Conservation (phyloP, 2,329 filamentous ascomycete species). For the Beauveria rudraprayagi region DNA sequence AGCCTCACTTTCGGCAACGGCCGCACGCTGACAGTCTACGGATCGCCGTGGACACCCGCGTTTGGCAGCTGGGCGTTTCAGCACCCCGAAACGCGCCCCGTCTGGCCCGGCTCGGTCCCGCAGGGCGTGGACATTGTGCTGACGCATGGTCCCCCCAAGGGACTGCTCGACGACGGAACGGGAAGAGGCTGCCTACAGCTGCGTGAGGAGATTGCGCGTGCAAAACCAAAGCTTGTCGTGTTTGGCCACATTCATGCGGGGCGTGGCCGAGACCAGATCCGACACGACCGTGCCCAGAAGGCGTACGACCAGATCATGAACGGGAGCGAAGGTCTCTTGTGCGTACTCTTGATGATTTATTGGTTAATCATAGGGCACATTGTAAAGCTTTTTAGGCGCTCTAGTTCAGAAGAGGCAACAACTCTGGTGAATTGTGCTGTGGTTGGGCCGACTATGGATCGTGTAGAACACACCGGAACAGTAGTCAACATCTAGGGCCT, state of each 20-base stretch:
- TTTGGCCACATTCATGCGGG: slow-evolving; percentile 32
- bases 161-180: slow-evolving; percentile 24
- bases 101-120: slow-evolving; percentile 18
- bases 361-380: background rate
- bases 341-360: background rate
- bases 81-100: slow-evolving; percentile 22
- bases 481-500: background rate
- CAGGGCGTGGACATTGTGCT: slow-evolving; percentile 27
- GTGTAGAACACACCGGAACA: background rate
- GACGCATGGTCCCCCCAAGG: slow-evolving; percentile 29
- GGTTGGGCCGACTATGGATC: background rate
- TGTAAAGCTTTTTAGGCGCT: background rate
- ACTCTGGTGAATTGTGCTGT: slow-evolving; percentile 5
- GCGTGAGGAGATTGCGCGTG: slow-evolving; percentile 22
- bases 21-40: slow-evolving; percentile 24
- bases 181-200: slow-evolving; percentile 25
- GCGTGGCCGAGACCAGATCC: slow-evolving; percentile 21
- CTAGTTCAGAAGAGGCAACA: background rate
- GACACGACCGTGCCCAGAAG: slow-evolving; percentile 20
- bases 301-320: slow-evolving; percentile 17
- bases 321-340: background rate
- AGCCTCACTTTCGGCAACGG: slow-evolving; percentile 21
- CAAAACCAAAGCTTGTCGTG: slow-evolving; percentile 25
- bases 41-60: slow-evolving; percentile 25
- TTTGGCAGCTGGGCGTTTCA: slow-evolving; percentile 34